Evolutionary conservation across 2,329 filamentous ascomycete species (phyloP), one percentile per base, ranked within the genome.

Genomic region (Fusarium bulbicola): DNA sequence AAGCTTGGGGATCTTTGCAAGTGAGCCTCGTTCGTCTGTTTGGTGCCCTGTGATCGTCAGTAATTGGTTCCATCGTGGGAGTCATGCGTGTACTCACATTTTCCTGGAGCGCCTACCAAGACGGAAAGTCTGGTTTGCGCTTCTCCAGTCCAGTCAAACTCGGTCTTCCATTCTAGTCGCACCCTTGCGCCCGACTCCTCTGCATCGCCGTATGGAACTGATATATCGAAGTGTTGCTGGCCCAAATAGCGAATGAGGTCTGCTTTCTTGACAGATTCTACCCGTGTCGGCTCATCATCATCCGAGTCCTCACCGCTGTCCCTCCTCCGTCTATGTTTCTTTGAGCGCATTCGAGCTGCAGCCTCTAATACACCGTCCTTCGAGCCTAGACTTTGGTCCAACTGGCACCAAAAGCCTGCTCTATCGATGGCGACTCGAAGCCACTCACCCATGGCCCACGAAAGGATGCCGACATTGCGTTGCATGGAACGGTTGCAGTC

Each of bases 121-220:
- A 91, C 83, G 9, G 82, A 82, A 21, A 93, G 80, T 49, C 84
- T 83, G 73, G 88, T 92, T 75, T 88, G 86, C 9, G 90, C 91
- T 77, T 93, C 92, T 11, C 92, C 92, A 0, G 91, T 91, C 92
- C 91, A 93, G 79, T 93, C 92, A 76, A 93, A 92, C 5, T 81
- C 81, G 47, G 92, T 90, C 52, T 81, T 83, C 92, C 92, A 94
- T 63, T 86, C 84, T 3, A 93, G 81, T 32, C 89, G 85, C 9
- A 91, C 62, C 16, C 84, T 79, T 5, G 86, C 83, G 15, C 82
- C 68, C 2, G 79, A 77, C 2, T 82, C 79, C 1, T 82, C 79
- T 54, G 74, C 70, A 57, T 76, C 59, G 74, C 63, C 74, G 6
- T 73, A 53, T 34, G 85, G 77, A 11, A 87, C 71, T 1, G 83